Base-by-base conservation (phyloP, 495 filamentous ascomycete species). In the Pyrenopolyporus hunteri region DNA sequence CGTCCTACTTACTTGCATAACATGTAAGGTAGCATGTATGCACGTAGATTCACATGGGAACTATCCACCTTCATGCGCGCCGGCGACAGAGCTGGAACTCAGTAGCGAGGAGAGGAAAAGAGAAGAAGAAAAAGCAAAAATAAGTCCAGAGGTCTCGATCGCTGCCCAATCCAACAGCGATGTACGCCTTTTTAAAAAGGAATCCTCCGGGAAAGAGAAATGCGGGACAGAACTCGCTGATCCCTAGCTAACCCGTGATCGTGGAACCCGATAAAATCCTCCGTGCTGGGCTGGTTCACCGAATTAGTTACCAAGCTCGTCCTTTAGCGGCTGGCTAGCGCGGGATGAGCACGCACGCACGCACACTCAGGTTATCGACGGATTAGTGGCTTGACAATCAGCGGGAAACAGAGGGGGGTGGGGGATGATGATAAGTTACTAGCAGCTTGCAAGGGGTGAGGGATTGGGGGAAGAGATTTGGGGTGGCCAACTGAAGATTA, bases 311-410 rank as follows among this genome's bases (percentile, higher is more conserved):
- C 16, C 45, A 36, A 13, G 23, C 25, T 51, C 46, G 6, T 26
- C 37, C 16, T 43, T 17, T n/a, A 23, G 25, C 32, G n/a, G 37
- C 45, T 50, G 37, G 36, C 23, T 65, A 51, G 56, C 45, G 62
- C 54, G 45, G 56, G 62, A 65, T 65, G 49, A 40, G 49, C 47
- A 63, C 35, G 50, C 20, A 61, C 26, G 57, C 47, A 40, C 32
- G 9, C 20, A 40, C 23, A 23, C 19, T 42, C 20, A 22, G 19
- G 37, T n/a, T n/a, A n/a, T n/a, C n/a, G 37, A 42, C 37, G 37
- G 37, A 20, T 42, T n/a, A 40, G 40, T 44, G 28, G 42, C 20
- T 28, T 45, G 23, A 45, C 28, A 45, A 45, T 28, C 42, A 22
- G 42, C 42, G 42, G 42, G 42, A 45, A n/a, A 13, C 22, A 23